Evolutionary conservation across 1,284 basidiomycete genomes (phyloP).

Genomic region (Salmacisia buchloeana): DNA sequence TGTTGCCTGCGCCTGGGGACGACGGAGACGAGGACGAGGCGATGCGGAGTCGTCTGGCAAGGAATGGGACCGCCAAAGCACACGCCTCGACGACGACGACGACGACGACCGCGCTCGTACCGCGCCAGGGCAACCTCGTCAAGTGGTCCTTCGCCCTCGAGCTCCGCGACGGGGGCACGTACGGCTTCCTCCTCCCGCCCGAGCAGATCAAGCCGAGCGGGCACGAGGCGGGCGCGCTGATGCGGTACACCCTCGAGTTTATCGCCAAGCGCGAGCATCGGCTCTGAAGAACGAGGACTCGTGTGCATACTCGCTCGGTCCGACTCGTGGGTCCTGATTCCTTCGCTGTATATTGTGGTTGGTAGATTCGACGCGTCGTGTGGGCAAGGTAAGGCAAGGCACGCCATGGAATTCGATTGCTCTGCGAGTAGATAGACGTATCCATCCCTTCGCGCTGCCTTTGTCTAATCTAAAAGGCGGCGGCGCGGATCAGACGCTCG

Average conservation of each 20-base stretch:
- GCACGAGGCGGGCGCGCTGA: slow-evolving; percentile 14
- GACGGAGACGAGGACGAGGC: neutral
- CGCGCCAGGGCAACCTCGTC: slow-evolving; percentile 49
- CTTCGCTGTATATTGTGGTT: no score
- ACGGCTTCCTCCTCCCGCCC: slow-evolving; percentile 70
- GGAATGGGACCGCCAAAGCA: no score
- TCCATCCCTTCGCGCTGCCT: no score
- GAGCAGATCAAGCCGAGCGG: slow-evolving; percentile 68
- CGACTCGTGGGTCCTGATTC: no score
- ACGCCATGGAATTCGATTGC: no score
- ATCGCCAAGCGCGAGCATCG: slow-evolving; percentile 14
- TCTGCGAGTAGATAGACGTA: no score
- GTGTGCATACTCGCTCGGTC: no score
- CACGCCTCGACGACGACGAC: neutral
- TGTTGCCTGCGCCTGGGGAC: neutral
- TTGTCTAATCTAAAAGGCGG: slow-evolving; percentile 4
- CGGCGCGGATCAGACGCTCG: slow-evolving; percentile 31
- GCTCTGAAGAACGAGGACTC: slow-evolving; percentile 1
- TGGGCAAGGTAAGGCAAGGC: no score
- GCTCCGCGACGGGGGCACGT: slow-evolving; percentile 74
- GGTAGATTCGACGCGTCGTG: no score
- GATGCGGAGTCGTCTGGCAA: neutral
- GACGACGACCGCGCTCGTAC: neutral
- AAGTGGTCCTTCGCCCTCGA: slow-evolving; percentile 73
- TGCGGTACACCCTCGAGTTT: slow-evolving; percentile 26